A percentile compares a stretch with the other conserved stretches of the same genome.
These are phyloP conservation scores for Phytopythium chamaehyphon DNA, from an alignment of 352 stramenopile genomes.

Conservation along the genomic window DNA sequence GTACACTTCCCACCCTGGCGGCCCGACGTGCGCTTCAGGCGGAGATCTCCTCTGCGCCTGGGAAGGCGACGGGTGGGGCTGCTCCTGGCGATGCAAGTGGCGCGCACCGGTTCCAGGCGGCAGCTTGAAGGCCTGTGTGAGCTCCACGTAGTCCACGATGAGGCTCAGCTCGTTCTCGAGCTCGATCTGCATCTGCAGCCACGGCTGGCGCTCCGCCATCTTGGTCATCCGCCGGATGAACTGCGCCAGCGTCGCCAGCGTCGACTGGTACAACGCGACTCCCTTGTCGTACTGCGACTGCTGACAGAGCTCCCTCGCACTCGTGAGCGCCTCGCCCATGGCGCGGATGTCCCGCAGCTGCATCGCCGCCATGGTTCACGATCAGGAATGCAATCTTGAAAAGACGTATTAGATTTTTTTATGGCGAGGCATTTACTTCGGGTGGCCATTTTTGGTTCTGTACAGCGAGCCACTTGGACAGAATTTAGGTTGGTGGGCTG, in stretches of 20 bases:
- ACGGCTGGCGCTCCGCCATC: conserved; percentile 73
- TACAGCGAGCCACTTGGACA: too few relatives aligned
- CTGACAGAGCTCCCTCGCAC: conserved; percentile 53
- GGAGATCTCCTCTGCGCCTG: conserved; percentile 7
- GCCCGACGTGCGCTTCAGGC: conserved; percentile 18
- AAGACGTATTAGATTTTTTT: neutral
- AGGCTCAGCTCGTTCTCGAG: conserved; percentile 75
- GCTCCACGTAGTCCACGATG: conserved; percentile 75
- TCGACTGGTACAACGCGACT: conserved; percentile 56
- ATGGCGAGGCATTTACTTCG: neutral
- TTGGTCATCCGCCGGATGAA: conserved; percentile 67
- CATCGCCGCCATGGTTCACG: conserved; percentile 32
- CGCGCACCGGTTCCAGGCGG: conserved; percentile 28
- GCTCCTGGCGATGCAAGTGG: conserved; percentile 27
- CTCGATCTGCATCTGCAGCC: conserved; percentile 85
- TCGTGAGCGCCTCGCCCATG: conserved; percentile 62
- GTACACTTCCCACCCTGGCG: conserved; percentile 54
- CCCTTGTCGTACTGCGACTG: conserved; percentile 63
- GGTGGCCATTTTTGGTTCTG: too few relatives aligned
- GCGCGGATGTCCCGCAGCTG: conserved; percentile 57
- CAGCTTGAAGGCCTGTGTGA: conserved; percentile 61
- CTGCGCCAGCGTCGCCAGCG: conserved; percentile 47
- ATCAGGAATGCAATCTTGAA: neutral
- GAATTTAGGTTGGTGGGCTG: too few relatives aligned
- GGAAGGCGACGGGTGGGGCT: conserved; percentile 12